Percentiles rank a stretch among this genome's conserved stretches.
These are phyloP conservation scores for Sungouiozyma intestinalis DNA, from an alignment of 805 yeast species.

Conservation along the genomic window DNA sequence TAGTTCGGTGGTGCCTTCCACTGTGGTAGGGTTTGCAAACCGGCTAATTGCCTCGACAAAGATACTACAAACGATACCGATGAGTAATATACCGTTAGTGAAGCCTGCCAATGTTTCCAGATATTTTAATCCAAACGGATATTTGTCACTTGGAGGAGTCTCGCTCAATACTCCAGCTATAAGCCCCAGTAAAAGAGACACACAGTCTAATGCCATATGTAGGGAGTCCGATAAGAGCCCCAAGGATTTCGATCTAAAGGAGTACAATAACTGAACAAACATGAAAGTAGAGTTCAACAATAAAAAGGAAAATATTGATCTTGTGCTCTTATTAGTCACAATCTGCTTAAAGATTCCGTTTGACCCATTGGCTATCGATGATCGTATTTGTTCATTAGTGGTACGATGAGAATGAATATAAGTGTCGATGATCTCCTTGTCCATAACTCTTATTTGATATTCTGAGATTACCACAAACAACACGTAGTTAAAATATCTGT, in stretches of 20 bases:
- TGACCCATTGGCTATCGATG: neutral
- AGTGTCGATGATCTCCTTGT: neutral
- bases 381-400: neutral
- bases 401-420: slow-evolving; percentile 9
- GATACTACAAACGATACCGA: slow-evolving; percentile 86
- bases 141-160: slow-evolving; percentile 51
- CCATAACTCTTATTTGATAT: slow-evolving; percentile 2
- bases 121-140: slow-evolving; percentile 72
- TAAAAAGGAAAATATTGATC: slow-evolving; percentile 80
- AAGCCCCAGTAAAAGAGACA: slow-evolving; percentile 79
- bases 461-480: slow-evolving; percentile 14
- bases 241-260: slow-evolving; percentile 83
- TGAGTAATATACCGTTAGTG: slow-evolving; percentile 78
- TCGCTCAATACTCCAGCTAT: slow-evolving; percentile 67
- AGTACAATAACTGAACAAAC: slow-evolving; percentile 87
- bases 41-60: slow-evolving; percentile 80
- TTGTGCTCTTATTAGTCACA: slow-evolving; percentile 53
- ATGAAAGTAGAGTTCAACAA: slow-evolving; percentile 82
- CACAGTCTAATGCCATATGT: slow-evolving; percentile 94
- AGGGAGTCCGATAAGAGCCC: slow-evolving; percentile 88
- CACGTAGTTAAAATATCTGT: neutral
- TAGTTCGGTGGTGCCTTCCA: slow-evolving; percentile 75
- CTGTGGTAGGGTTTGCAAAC: slow-evolving; percentile 60
- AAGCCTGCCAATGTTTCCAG: slow-evolving; percentile 92
- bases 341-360: slow-evolving; percentile 24